Base-by-base conservation (phyloP, 2,329 filamentous ascomycete genomes). In the Hymenoscyphus fraxineus region DNA sequence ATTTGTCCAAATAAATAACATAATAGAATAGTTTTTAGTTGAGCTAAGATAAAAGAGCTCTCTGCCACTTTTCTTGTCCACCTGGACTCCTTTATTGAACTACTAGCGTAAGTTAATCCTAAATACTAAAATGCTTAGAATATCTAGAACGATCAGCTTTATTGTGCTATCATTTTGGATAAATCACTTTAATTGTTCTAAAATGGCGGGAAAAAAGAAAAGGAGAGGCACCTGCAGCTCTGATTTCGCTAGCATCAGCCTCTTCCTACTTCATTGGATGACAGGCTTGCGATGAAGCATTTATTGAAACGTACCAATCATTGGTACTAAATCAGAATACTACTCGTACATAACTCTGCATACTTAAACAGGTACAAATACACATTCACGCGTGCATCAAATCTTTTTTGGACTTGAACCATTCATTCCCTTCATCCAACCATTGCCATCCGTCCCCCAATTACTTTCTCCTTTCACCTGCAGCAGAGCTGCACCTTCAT, bases 221-320 rank as follows among this genome's bases (percentile, higher is more conserved):
- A 54, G 47, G 47, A 54, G 47, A 54, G 47, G 13, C 19, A 27
- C 5, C 19, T 54, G 13, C 19, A 27, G 3, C 19, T 54, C 9
- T 10, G 47, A 54, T 54, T 54, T 54, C 47, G 47, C 47, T 54
- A 22, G 10, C 19, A 54, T 27, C 47, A 54, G 47, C 19, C 19
- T 54, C 19, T 54, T 1, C 5, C 13, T 27, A 54, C 47, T 54
- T 27, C n/a, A 54, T 54, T 54, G 47, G 47, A 22, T 27, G 47
- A 27, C 27, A 27, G 13, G 44, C 41, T n/a, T 10, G 6, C 6
- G 19, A 7, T 27, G 19, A 54, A 54, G 47, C 47, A 54, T 22
- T 13, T 27, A 19, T 54, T 54, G 47, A 54, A 54, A 54, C 47
- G 27, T n/a, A 54, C 47, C 47, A 54, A 54, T 54, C 47, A 27